These are phyloP conservation scores for Termitomyces sp. DNA, from an alignment of 768 basidiomycete species.

Conservation along the genomic window DNA sequence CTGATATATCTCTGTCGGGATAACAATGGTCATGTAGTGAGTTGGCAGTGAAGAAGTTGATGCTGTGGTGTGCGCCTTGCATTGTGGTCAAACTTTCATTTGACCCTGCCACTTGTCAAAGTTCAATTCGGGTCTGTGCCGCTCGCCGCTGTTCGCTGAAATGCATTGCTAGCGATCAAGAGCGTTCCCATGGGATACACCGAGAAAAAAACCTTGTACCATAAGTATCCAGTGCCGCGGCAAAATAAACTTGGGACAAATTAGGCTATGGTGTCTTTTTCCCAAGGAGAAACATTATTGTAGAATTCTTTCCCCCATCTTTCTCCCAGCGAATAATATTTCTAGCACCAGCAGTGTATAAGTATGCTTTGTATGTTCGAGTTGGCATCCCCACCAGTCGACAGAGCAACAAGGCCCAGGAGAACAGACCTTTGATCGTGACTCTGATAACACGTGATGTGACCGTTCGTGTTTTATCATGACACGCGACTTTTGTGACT, in stretches of 20 bases:
- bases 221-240: too few species aligned
- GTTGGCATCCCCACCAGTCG: too few species aligned
- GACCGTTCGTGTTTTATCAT: constrained; percentile 4
- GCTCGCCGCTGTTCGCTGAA: neutral
- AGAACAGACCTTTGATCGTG: too few species aligned
- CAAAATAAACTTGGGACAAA: too few species aligned
- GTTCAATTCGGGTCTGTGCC: neutral
- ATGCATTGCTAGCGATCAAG: neutral
- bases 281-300: neutral
- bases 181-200: neutral
- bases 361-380: neutral
- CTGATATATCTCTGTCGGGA: constrained; percentile 24
- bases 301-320: too few species aligned
- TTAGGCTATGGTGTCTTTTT: neutral
- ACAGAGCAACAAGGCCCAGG: too few species aligned
- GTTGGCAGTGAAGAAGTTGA: neutral
- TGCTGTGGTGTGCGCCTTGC: neutral
- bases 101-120: neutral
- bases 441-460: constrained; percentile 2
- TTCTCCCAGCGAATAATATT: neutral
- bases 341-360: neutral
- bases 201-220: too few species aligned
- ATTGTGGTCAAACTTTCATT: neutral
- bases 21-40: constrained; percentile 5
- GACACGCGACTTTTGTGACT: too few species aligned